Conservation (phyloP, 2,329 filamentous ascomycete genomes). For the Penicillium sp. region DNA sequence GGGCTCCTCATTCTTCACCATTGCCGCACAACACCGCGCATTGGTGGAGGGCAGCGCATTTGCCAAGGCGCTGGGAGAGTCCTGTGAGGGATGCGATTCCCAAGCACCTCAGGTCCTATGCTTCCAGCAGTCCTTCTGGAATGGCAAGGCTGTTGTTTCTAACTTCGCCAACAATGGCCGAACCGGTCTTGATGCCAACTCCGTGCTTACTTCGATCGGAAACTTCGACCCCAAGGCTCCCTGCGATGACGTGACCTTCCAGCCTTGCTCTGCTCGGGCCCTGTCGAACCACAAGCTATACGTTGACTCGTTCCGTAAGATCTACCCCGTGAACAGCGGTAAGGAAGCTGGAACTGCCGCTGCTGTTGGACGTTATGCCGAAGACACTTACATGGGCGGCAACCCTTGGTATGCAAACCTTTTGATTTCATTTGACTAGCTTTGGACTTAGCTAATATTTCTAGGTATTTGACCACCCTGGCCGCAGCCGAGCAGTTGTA, state of each 20-base stretch:
- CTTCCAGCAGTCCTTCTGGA: not conserved
- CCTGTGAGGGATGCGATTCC: not conserved
- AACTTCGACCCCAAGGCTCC: not conserved
- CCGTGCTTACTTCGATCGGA: not conserved
- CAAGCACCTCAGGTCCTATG: not conserved
- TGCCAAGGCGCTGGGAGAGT: not conserved
- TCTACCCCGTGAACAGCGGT: not conserved
- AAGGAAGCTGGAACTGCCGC: not conserved
- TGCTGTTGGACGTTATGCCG: not conserved
- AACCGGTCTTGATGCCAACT: not conserved
- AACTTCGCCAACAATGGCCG: not conserved
- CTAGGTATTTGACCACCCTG: not conserved
- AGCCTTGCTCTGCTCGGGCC: not conserved
- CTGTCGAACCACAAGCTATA: not conserved
- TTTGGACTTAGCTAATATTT: not conserved
- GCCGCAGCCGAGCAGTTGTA: not conserved
- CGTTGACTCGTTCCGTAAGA: not conserved
- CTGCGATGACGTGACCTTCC: not conserved
- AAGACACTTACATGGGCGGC: not conserved
- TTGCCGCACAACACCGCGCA: constrained; percentile 15
- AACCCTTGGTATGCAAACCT: not conserved
- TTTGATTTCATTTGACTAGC: not conserved
- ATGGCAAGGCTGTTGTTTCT: not conserved
- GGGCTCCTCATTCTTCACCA: constrained; percentile 16
- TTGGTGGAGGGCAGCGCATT: not conserved